Percentiles rank a stretch among this genome's conserved stretches.
Evolutionary conservation across 192 early-diverging fungal genomes (phyloP).

Genomic region (Pecoramyces ruminantium): DNA sequence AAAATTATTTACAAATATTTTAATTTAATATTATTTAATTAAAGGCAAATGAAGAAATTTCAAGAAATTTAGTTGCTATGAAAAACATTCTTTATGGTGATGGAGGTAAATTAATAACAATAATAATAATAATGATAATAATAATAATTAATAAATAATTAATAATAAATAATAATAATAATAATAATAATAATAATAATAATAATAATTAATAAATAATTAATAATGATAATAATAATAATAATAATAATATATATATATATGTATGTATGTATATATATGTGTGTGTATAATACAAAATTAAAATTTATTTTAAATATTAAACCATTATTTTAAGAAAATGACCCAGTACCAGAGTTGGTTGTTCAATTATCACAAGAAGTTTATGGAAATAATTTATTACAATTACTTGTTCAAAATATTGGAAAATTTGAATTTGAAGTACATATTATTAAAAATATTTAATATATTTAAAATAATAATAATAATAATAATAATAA

Average conservation of each 20-base stretch:
- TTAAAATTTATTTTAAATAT: too few relatives aligned
- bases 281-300: too few relatives aligned
- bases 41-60: constrained; percentile 93
- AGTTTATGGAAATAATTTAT: constrained; percentile 79
- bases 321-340: too few relatives aligned
- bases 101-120: constrained; percentile 73
- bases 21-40: neutral
- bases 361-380: constrained; percentile 91
- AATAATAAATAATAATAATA: constrained; percentile 1
- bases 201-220: too few relatives aligned
- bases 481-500: constrained; percentile 1
- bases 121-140: too few relatives aligned
- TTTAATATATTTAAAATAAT: too few relatives aligned
- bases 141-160: too few relatives aligned
- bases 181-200: too few relatives aligned
- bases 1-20: too few relatives aligned
- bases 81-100: constrained; percentile 89
- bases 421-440: constrained; percentile 88
- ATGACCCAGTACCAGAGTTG: constrained; percentile 70
- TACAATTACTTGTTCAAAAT: constrained; percentile 75
- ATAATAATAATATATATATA: neutral
- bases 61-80: constrained; percentile 82
- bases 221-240: too few relatives aligned
- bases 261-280: neutral
- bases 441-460: constrained; percentile 23